Base-by-base conservation (phyloP, 805 yeast species). In the Debaryomyces prosopidis region DNA sequence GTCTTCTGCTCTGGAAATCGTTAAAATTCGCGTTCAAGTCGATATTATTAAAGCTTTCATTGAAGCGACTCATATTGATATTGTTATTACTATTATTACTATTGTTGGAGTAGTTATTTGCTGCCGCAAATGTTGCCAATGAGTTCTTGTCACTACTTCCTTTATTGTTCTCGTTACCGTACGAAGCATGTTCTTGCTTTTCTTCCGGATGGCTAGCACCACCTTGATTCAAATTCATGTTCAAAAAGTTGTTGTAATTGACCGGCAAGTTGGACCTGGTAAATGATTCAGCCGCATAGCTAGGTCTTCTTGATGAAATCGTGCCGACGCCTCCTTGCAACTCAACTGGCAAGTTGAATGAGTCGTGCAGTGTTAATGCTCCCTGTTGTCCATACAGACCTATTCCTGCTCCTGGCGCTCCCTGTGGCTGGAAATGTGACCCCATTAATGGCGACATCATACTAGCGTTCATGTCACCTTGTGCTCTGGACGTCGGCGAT, bases 261-360 rank as follows among this genome's bases (percentile, higher is more conserved):
- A 7, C 38, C 19, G 37, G 39, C 15, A 39, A 28, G n/a, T 42
- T 55, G 48, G 60, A 57, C 40, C 79, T 65, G 19, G 82, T 77
- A 47, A 80, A 71, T 2, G 77, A 67, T 57, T 84, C 92, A 2
- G 90, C 87, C 10, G 89, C 82, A 58, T 82, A 85, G 43, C 85
- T 79, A 11, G 91, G 89, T 63, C 94, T 76, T 63, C 94, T 75
- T 9, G 86, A 79, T 18, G 79, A 76, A 36, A 83, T 81, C 45
- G 71, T 80, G 23, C 80, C 80, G 2, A 82, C 66, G 0, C 87
- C 87, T 36, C 87, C 87, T 60, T 82, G 86, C 32, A 82, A 68
- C 52, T 82, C 87, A 5, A 68, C 45, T 0, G 88, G 87, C 42
- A 82, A 63, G 48, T 63, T 67, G 59, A 79, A 78, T 35, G 71